Evolutionary conservation across 257 asterid species (phyloP).

Genomic region (Gynochthodes officinalis): DNA sequence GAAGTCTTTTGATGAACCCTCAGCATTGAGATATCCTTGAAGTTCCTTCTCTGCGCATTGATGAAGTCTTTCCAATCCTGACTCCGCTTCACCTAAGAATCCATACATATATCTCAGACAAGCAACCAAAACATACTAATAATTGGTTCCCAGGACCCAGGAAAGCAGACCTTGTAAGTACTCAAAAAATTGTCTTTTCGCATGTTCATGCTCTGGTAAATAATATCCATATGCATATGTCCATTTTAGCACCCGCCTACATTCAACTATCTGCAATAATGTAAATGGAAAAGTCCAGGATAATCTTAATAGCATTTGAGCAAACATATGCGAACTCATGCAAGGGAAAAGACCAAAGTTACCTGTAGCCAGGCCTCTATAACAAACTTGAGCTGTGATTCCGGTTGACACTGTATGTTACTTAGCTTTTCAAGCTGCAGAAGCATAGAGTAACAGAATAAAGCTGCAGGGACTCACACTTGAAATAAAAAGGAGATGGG

Average conservation of each 20-base stretch:
- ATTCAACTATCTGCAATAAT: slow-evolving; percentile 76
- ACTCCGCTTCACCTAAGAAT: slow-evolving; percentile 84
- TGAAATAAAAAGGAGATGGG: background rate
- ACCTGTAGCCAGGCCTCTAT: slow-evolving; percentile 99
- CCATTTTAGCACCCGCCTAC: slow-evolving; percentile 94
- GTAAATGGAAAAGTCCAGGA: background rate
- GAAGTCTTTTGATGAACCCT: slow-evolving; percentile 71
- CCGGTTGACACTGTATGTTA: slow-evolving; percentile 84
- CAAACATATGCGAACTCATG: background rate
- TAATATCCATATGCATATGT: slow-evolving; percentile 94
- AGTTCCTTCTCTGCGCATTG: slow-evolving; percentile 97
- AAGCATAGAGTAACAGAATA: slow-evolving; percentile 5
- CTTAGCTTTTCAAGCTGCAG: slow-evolving; percentile 94
- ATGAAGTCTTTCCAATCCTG: slow-evolving; percentile 95
- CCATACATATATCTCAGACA: slow-evolving; percentile 20
- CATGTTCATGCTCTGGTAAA: slow-evolving; percentile 70
- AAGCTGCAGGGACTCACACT: background rate
- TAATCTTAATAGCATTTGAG: background rate
- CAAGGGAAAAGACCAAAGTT: slow-evolving; percentile 5
- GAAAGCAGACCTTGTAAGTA: slow-evolving; percentile 71
- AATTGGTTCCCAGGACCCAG: slow-evolving; percentile 13
- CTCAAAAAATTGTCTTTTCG: slow-evolving; percentile 85
- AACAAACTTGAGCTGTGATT: slow-evolving; percentile 92
- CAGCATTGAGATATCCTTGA: slow-evolving; percentile 63
- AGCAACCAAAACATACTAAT: slow-evolving; percentile 7